A percentile compares a stretch with the other conserved stretches of the same genome.
phyloP scores from a whole-genome alignment of 108 stramenopile species.

The Fistulifera pelliculosa region DNA sequence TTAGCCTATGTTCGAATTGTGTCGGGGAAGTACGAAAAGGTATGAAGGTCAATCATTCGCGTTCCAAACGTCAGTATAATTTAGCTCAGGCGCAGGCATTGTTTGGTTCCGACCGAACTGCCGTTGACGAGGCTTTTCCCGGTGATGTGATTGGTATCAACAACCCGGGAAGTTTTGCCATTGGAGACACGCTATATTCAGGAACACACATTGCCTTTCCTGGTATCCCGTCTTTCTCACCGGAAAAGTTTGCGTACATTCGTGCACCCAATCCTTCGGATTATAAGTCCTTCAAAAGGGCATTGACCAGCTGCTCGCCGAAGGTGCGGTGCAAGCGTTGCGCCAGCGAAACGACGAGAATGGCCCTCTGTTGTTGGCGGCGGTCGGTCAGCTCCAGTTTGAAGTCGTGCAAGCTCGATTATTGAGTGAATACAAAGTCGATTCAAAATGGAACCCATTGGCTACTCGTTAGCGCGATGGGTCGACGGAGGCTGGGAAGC shows the following conservation, averaged over 20 bases:
- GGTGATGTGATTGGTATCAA: constrained; percentile 96
- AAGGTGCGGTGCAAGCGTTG: constrained; percentile 92
- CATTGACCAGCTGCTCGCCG: constrained; percentile 84
- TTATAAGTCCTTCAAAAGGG: constrained; percentile 93
- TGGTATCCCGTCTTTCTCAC: constrained; percentile 89
- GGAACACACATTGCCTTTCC: constrained; percentile 80
- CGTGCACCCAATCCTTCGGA: constrained; percentile 84
- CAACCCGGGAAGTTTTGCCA: constrained; percentile 89
- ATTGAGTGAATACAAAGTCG: constrained; percentile 86
- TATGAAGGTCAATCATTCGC: constrained; percentile 87
- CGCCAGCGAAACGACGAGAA: constrained; percentile 89
- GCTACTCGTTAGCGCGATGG: constrained; percentile 90
- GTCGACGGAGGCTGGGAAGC: constrained; percentile 89
- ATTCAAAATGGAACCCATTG: constrained; percentile 79
- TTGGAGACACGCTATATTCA: constrained; percentile 80
- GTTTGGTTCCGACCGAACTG: constrained; percentile 86
- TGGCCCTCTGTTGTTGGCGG: constrained; percentile 86
- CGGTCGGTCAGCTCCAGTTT: constrained; percentile 93
- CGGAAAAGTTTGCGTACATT: constrained; percentile 90
- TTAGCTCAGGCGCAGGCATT: constrained; percentile 90
- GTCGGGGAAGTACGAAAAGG: constrained; percentile 86
- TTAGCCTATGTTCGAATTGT: constrained; percentile 89
- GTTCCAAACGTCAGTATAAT: constrained; percentile 78
- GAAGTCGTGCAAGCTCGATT: constrained; percentile 90
- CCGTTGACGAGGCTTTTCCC: constrained; percentile 86